Percentiles rank a stretch among this genome's conserved stretches.
Evolutionary conservation across 1,284 basidiomycete genomes (phyloP).

Genomic region (Wallemia ichthyophaga): DNA sequence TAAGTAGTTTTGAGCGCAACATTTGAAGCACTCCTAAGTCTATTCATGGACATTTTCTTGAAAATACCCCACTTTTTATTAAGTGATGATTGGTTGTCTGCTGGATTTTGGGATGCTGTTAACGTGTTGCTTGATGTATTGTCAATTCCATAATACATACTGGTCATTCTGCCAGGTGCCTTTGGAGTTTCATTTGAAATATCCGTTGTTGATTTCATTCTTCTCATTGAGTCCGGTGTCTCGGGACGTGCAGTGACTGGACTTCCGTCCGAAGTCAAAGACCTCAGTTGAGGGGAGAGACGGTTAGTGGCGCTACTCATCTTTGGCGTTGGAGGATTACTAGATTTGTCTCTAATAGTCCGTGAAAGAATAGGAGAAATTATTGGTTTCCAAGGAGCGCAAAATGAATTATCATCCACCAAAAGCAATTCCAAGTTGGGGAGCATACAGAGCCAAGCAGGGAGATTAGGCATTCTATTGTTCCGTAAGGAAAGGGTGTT

Average conservation of each 20-base stretch:
- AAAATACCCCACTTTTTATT: slow-evolving; percentile 62
- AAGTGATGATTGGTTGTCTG: slow-evolving; percentile 21
- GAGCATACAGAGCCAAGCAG: slow-evolving; percentile 70
- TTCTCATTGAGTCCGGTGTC: background rate
- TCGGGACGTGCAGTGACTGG: background rate
- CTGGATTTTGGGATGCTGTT: slow-evolving; percentile 13
- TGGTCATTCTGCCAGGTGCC: background rate
- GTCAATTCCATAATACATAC: background rate
- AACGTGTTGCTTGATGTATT: background rate
- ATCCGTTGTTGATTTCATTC: background rate
- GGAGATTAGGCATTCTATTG: slow-evolving; percentile 66
- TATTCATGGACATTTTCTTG: slow-evolving; percentile 87
- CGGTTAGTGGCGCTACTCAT: background rate
- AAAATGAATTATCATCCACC: slow-evolving; percentile 78
- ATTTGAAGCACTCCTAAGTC: slow-evolving; percentile 17
- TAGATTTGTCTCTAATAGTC: background rate
- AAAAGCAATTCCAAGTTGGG: slow-evolving; percentile 51
- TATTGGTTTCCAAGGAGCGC: slow-evolving; percentile 62
- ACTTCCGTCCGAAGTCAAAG: background rate
- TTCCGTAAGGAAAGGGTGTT: slow-evolving; percentile 21
- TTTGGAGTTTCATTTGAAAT: background rate
- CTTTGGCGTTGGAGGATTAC: slow-evolving; percentile 2
- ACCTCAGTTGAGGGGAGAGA: background rate
- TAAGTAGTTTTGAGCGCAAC: slow-evolving; percentile 6
- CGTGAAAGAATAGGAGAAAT: slow-evolving; percentile 36